phyloP scores from a whole-genome alignment of 306 rosid species.

The Gynostemma pentaphyllum region DNA sequence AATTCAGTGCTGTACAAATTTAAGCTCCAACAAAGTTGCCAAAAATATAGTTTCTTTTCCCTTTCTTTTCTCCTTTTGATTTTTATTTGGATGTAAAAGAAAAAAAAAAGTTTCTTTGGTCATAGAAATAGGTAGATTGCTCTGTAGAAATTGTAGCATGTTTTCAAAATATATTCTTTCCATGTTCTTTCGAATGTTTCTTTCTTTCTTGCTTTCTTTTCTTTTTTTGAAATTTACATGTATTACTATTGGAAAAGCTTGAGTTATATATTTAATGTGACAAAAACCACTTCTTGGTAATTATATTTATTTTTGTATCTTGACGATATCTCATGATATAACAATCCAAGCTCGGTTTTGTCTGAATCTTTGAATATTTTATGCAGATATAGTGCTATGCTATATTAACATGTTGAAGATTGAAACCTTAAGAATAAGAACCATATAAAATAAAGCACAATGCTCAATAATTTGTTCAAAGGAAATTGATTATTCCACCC shows the following conservation, averaged over 20 bases:
- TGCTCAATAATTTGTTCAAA: not conserved
- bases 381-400: too few species aligned
- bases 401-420: not conserved
- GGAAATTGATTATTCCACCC: too few species aligned
- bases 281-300: too few species aligned
- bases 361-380: too few species aligned
- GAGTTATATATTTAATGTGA: not conserved
- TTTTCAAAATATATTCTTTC: not conserved
- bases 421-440: not conserved
- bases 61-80: too few species aligned
- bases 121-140: slow-evolving; percentile 4
- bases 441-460: not conserved
- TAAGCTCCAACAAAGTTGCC: slow-evolving; percentile 1
- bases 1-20: slow-evolving; percentile 2
- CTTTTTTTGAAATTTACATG: not conserved
- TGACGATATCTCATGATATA: too few species aligned
- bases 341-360: too few species aligned
- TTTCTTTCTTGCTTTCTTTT: too few species aligned
- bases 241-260: not conserved
- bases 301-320: not conserved
- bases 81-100: slow-evolving; percentile 6
- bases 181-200: too few species aligned
- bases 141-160: slow-evolving; percentile 2
- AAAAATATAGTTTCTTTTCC: not conserved
- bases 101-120: slow-evolving; percentile 5